Evolutionary conservation across 164 flowering plant species (phyloP).

Genomic region (Umbilicus rupestris): DNA sequence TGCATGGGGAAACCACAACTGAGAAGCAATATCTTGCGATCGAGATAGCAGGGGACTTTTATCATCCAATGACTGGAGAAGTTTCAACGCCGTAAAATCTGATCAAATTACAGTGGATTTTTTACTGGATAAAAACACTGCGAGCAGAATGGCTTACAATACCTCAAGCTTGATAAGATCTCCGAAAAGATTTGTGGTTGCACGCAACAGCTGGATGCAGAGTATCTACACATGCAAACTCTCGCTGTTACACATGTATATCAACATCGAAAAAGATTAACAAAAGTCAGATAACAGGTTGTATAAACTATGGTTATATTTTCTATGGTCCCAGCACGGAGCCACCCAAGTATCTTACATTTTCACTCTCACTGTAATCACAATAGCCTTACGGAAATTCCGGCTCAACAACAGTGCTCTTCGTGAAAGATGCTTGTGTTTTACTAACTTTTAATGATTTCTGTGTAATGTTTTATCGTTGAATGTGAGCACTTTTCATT

Average conservation of each 20-base stretch:
- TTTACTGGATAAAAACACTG: background rate
- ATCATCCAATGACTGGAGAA: background rate
- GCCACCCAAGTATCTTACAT: no score
- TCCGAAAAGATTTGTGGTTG: conserved; percentile 42
- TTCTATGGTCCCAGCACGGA: no score
- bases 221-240: conserved; percentile 50
- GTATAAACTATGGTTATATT: no score
- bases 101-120: background rate
- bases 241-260: no score
- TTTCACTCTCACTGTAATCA: no score
- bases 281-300: no score
- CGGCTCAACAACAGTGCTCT: no score
- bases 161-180: conserved; percentile 71
- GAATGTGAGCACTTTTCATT: background rate
- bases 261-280: background rate
- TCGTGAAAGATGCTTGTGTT: background rate
- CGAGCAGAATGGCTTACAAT: conserved; percentile 2
- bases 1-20: conserved; percentile 14
- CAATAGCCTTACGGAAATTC: no score
- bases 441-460: background rate
- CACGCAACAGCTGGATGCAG: conserved; percentile 89
- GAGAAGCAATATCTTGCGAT: background rate
- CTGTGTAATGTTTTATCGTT: no score
- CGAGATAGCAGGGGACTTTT: background rate
- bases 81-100: background rate